Base-by-base conservation (phyloP, 306 rosid species). In the Mimosa pudica region DNA sequence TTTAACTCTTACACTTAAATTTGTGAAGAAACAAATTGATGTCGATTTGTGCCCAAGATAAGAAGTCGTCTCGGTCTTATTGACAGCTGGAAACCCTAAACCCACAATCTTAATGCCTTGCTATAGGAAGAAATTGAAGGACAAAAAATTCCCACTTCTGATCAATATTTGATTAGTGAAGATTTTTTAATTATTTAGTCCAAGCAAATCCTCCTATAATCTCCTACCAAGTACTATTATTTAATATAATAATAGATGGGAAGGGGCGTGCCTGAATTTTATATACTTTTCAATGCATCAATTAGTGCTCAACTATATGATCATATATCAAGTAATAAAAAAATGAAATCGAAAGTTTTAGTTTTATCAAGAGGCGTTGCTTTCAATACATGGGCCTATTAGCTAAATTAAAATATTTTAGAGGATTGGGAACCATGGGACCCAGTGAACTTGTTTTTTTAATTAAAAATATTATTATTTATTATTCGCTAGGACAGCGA, bases 81-180 rank as follows among this genome's bases (percentile, higher is more conserved):
- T 67, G 80, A 36, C 45, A 77, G 80, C 69, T 77, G 57, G 46
- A 68, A 77, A 68, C 75, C 68, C 68, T 67, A 77, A 75, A 77
- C 35, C 35, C n/a, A 67, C 20, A 55, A 45, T 45, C 68, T 12
- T 64, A 42, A 52, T 24, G 69, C 45, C 7, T 52, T 42, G 8
- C 24, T 35, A 32, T 8, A 49, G 65, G 35, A 36, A 41, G 32
- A 20, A 33, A 52, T 24, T 24, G 42, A 38, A 38, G 42, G 41
- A 65, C 0, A 33, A 47, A 62, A 45, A 60, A 76, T 2, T 76
- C 46, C 51, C 73, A 76, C 17, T 41, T 64, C 44, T 6, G 67
- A 36, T 67, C 33, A 70, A 70, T 8, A 60, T 20, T 45, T 45
- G 45, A 32, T 2, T 49, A 49, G 51, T 35, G 73, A 32, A 51